phyloP scores from a whole-genome alignment of 768 basidiomycete species.

The Holtermannia corniformis region DNA sequence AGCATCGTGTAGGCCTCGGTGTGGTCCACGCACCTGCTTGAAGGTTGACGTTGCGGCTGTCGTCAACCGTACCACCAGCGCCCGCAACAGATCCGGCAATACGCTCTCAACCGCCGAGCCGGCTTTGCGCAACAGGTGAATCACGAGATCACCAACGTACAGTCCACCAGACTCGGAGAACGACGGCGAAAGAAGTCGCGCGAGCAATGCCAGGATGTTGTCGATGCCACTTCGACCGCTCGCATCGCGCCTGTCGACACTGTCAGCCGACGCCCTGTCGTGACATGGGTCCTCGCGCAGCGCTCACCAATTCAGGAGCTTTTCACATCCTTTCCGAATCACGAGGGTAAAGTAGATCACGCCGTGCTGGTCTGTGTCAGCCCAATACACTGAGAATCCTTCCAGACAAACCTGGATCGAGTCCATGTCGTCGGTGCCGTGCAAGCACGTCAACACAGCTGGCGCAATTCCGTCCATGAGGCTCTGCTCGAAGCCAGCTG shows the following conservation, averaged over 20 bases:
- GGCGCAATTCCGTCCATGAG: conserved; percentile 70
- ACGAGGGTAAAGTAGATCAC: conserved; percentile 70
- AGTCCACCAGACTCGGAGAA: conserved; percentile 88
- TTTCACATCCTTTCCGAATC: conserved; percentile 75
- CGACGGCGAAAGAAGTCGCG: conserved; percentile 58
- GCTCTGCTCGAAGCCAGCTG: conserved; percentile 60
- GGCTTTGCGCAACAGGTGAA: conserved; percentile 77
- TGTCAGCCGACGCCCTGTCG: no score
- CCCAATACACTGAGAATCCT: neutral
- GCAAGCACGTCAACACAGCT: conserved; percentile 60
- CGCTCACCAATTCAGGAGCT: conserved; percentile 62
- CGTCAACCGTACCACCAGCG: conserved; percentile 69
- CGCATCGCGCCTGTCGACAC: conserved; percentile 48
- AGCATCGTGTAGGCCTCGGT: neutral
- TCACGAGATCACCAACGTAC: conserved; percentile 86
- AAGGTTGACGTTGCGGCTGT: conserved; percentile 85
- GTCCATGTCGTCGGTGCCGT: conserved; percentile 72
- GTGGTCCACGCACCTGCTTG: conserved; percentile 54
- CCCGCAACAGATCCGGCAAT: conserved; percentile 73
- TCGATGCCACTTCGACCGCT: conserved; percentile 66
- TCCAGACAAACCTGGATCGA: conserved; percentile 43
- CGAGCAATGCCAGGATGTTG: conserved; percentile 63
- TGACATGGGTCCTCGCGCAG: neutral
- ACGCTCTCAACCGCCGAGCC: conserved; percentile 72
- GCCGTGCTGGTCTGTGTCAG: conserved; percentile 54